Conservation (phyloP, 2,329 filamentous ascomycete genomes). For the Podosphaera xanthii region DNA sequence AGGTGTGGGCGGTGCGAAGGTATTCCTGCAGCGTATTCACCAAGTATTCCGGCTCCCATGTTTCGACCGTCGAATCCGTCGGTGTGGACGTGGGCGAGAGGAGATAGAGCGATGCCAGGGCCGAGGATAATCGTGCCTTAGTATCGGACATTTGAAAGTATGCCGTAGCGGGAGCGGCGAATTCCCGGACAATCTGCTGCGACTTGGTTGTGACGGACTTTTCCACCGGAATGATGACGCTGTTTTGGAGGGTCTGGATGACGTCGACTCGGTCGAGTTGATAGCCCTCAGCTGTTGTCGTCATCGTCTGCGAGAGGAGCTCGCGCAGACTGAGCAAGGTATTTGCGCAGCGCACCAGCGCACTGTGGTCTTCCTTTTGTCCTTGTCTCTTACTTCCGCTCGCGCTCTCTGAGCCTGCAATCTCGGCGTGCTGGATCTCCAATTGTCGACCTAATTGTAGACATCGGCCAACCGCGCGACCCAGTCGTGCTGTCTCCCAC, state of each 20-base stretch:
- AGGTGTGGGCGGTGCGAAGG: conserved; percentile 58
- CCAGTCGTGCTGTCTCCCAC: conserved; percentile 57
- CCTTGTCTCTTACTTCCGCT: conserved; percentile 16
- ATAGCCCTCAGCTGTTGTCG: conserved; percentile 48
- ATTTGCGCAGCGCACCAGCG: conserved; percentile 61
- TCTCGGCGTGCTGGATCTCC: conserved; percentile 61
- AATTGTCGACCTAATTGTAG: conserved; percentile 67
- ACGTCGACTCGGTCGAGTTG: conserved; percentile 54
- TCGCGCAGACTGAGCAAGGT: conserved; percentile 57
- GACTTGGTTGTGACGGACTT: conserved; percentile 47
- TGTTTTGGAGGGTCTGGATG: conserved; percentile 45
- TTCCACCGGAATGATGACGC: conserved; percentile 50
- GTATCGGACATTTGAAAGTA: conserved; percentile 50
- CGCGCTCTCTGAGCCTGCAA: conserved; percentile 19
- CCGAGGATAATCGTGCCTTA: conserved; percentile 48
- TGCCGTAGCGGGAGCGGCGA: conserved; percentile 46
- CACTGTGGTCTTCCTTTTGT: conserved; percentile 43
- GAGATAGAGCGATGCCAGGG: conserved; percentile 55
- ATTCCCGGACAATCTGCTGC: conserved; percentile 63
- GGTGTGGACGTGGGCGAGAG: conserved; percentile 44
- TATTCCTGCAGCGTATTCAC: conserved; percentile 61
- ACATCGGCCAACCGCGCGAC: conserved; percentile 53
- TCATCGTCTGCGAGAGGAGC: conserved; percentile 39
- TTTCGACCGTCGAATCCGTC: conserved; percentile 23
- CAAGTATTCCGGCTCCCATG: conserved; percentile 39